Percentiles rank a stretch among this genome's conserved stretches.
Evolutionary conservation across 208 protist genomes (phyloP).

Genomic region (Leishmania major): DNA sequence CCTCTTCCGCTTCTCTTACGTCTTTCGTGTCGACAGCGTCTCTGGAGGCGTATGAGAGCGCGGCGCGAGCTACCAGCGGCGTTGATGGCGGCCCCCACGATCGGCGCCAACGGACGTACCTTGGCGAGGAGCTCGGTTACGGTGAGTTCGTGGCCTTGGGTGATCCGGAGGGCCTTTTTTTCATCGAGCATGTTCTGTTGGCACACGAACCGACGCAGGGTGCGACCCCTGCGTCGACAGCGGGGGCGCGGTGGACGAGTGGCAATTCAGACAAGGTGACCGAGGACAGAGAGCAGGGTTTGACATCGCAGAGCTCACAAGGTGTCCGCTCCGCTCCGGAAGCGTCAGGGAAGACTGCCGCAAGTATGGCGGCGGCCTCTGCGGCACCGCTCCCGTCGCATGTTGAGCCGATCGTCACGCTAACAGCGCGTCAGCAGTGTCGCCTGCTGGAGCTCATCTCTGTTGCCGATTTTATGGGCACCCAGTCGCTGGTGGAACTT

Average conservation of each 20-base stretch:
- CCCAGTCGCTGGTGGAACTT: conserved; percentile 36
- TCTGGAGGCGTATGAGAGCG: conserved; percentile 17
- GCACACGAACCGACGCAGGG: conserved; percentile 1
- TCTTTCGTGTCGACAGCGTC: conserved; percentile 19
- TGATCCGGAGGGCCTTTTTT: conserved; percentile 18
- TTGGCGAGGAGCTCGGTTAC: conserved; percentile 19
- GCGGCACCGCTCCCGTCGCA: not conserved
- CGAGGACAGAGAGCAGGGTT: not conserved
- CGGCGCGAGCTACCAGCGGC: not conserved
- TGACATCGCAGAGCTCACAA: conserved; percentile 3
- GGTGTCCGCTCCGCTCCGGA: not conserved
- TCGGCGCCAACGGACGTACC: not conserved
- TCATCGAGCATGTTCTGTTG: conserved; percentile 33
- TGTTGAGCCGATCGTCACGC: not conserved
- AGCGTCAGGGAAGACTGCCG: not conserved
- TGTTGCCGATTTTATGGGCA: conserved; percentile 62
- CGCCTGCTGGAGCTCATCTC: conserved; percentile 62
- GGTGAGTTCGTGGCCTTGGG: conserved; percentile 17
- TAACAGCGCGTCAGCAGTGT: conserved; percentile 33
- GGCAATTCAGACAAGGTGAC: not conserved
- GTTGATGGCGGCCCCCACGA: not conserved
- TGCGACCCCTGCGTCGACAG: not conserved
- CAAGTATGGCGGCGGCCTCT: not conserved
- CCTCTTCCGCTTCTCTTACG: conserved; percentile 14
- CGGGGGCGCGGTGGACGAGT: not conserved